These are phyloP conservation scores for Coniochaeta prunicola DNA, from an alignment of 2,329 filamentous ascomycete genomes.

Conservation along the genomic window DNA sequence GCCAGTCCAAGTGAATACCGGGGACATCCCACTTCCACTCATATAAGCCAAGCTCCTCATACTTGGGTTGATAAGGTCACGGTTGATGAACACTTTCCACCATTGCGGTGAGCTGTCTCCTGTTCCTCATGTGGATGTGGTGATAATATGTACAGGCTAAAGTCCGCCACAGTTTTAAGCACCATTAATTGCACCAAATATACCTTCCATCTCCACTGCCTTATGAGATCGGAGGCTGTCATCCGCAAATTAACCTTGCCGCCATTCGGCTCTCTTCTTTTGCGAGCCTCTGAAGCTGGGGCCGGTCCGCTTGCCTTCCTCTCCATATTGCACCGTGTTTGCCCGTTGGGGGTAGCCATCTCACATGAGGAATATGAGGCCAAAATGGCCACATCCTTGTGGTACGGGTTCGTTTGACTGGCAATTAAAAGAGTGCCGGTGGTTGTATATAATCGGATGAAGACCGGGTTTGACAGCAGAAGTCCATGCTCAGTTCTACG, in stretches of 20 bases:
- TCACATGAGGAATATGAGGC: background rate
- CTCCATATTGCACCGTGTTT: background rate
- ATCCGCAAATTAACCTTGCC: conserved; percentile 9
- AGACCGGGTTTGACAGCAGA: background rate
- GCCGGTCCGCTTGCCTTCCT: conserved; percentile 6
- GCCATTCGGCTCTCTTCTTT: background rate
- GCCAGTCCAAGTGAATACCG: too few relatives aligned
- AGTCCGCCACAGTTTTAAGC: conserved; percentile 3
- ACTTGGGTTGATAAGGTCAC: background rate
- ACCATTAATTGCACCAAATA: conserved; percentile 6
- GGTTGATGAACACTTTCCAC: background rate
- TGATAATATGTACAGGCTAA: conserved; percentile 9
- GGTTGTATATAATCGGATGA: background rate
- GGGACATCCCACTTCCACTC: background rate
- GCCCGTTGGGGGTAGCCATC: background rate
- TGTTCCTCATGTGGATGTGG: background rate
- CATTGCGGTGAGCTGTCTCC: background rate
- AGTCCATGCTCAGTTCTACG: background rate
- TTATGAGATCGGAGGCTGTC: conserved; percentile 11
- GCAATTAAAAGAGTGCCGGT: background rate
- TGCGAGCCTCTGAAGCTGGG: background rate
- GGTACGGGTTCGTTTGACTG: background rate
- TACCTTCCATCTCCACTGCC: background rate
- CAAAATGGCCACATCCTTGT: background rate
- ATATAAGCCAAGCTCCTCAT: background rate